Evolutionary conservation across 352 stramenopile genomes (phyloP), one percentile per base, ranked within the genome.

Genomic region (Globisporangium echinulatum): DNA sequence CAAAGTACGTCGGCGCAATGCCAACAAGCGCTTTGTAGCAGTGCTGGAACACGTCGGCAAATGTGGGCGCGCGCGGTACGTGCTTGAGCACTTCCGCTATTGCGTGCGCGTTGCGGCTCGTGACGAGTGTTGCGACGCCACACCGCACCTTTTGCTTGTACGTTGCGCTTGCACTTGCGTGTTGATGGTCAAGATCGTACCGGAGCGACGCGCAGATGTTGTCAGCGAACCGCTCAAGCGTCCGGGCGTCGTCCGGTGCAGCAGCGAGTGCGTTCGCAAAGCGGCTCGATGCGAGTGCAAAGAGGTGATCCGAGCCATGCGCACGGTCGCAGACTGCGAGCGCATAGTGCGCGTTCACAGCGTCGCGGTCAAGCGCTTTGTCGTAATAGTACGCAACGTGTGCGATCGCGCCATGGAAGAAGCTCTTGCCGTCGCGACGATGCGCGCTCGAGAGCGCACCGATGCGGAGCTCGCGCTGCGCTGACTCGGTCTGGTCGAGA

Each of bases 341-440:
- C 2, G 92, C 68, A 38, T 81, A 96, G 63, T 96, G 90, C 0
- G 70, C 67, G 37, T 89, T 87, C 25, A 97, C 62, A 55, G 83
- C 65, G 40, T 96, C 88, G 0, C 76, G 74, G 49, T 58, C 79
- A 15, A 97, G 55, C 6, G 67, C 62, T 8, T 65, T 58, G 7
- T 70, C 70, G 42, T 81, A 83, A 72, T 94, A 97, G 55, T 90
- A 93, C 10, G 85, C 86, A 7, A 97, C 82, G 54, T 96, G 88
- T 15, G 85, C 84, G 36, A 96, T 79, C 11, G 65, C 61, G 3
- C 90, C 90, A 15, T 89, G 72, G 62, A 96, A 96, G 65, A 91
- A 96, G 54, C 90, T 77, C 43, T 93, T 94, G 11, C 84, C 83
- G 48, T 94, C 80, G 38, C 65, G 71, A 5, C 77, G 78, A 7